Evolutionary conservation across 352 stramenopile species (phyloP), one percentile per base, ranked within the genome.

Genomic region (Thalassiosira ordinaria): DNA sequence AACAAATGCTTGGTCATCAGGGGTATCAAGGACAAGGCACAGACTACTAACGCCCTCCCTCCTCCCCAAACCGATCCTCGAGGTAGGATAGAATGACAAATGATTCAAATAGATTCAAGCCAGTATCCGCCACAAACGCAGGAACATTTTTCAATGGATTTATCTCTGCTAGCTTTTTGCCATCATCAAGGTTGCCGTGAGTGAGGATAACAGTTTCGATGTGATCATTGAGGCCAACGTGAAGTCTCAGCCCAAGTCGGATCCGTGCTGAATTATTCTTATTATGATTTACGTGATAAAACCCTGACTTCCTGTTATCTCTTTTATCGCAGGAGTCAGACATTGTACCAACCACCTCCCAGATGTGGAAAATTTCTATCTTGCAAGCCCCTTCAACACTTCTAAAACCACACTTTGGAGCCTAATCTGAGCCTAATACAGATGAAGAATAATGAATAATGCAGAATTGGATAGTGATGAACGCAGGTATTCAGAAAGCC

Each of bases 51-150:
- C 29, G 29, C 22, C 22, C 31, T 37, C 13, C 16, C 11, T 51
- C 39, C 44, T 46, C 56, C 26, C 62, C 68, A 74, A 78, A 85
- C 68, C 60, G 53, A 62, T 91, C 85, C 55, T 91, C 63, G 14
- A 93, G 57, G 57, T 93, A 91, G n/a, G 59, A 66, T 18, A 89
- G 41, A 68, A 93, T 93, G 2, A 88, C 81, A 71, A 82, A 81
- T 2, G 75, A 85, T 83, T 93, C 85, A 70, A 88, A 91, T 39
- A 92, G 39, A n/a, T 73, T 73, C 33, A 79, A 63, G 14, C 75
- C 75, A 31, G 49, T 71, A 52, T 78, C 71, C 26, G 59, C 73
- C 4, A 75, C 33, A 6, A 88, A 78, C 26, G 81, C 76, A 53
- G 81, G 81, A 49, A 86, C 59, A 26, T 88, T 88, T 44, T 57